A percentile compares a stretch with the other conserved stretches of the same genome.
These are phyloP conservation scores for Monosporascus cannonballus DNA, from an alignment of 2,329 filamentous ascomycete species.

Conservation along the genomic window DNA sequence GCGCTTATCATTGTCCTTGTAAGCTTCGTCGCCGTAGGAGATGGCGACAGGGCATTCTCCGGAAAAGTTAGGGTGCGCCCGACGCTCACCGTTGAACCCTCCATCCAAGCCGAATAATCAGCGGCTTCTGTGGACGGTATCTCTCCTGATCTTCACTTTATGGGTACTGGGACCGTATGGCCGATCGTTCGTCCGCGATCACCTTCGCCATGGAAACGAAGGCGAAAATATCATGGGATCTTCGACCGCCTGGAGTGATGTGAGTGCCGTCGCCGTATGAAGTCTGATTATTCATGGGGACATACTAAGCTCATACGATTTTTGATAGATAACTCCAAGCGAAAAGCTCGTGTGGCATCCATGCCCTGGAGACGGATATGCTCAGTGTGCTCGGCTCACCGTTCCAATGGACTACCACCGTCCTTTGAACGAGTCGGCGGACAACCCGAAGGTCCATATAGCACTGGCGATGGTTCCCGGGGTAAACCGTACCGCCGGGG, in stretches of 20 bases:
- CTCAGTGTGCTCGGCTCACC: constrained; percentile 37
- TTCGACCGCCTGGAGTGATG: not conserved
- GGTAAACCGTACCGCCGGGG: constrained; percentile 20
- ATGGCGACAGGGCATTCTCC: too few species aligned
- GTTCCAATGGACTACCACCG: constrained; percentile 41
- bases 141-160: not conserved
- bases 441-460: constrained; percentile 31
- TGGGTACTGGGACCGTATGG: not conserved
- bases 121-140: not conserved
- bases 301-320: not conserved
- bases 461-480: constrained; percentile 29
- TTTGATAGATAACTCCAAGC: constrained; percentile 34
- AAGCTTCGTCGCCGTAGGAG: too few species aligned
- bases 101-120: too few species aligned
- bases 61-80: too few species aligned
- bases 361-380: constrained; percentile 27
- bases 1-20: too few species aligned
- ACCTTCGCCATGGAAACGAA: not conserved
- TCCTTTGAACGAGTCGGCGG: constrained; percentile 28
- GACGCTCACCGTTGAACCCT: too few species aligned
- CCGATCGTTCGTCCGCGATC: not conserved
- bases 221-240: not conserved
- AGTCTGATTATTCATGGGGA: not conserved
- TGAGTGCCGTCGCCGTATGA: not conserved
- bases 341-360: constrained; percentile 38